A percentile compares a stretch with the other conserved stretches of the same genome.
Evolutionary conservation across 1,284 basidiomycete genomes (phyloP).

Genomic region (Phaffia rhodozyma): DNA sequence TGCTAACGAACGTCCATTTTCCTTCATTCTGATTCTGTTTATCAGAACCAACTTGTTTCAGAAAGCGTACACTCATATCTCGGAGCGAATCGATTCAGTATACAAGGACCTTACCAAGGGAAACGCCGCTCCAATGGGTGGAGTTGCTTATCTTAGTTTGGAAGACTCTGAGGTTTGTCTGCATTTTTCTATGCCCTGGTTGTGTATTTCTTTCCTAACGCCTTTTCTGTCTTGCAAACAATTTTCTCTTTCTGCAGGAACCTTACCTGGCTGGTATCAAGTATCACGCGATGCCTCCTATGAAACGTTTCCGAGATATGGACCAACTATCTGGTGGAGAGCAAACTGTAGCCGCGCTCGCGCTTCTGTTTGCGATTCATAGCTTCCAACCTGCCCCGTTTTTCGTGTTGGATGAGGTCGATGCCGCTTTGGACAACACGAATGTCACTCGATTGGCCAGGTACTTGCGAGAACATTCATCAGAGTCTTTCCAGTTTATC

Average conservation of each 20-base stretch:
- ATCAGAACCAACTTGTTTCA: conserved; percentile 75
- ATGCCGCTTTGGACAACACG: conserved; percentile 90
- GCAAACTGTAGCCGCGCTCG: conserved; percentile 94
- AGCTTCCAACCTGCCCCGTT: conserved; percentile 97
- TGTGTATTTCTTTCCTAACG: not conserved
- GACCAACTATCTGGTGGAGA: conserved; percentile 96
- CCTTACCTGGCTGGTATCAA: conserved; percentile 92
- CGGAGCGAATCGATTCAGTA: conserved; percentile 81
- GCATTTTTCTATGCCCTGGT: not conserved
- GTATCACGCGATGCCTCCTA: conserved; percentile 97
- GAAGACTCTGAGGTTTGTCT: conserved; percentile 78
- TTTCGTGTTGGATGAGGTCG: conserved; percentile 97
- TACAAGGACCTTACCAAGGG: conserved; percentile 98
- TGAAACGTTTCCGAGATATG: conserved; percentile 99
- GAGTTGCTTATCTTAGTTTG: conserved; percentile 87
- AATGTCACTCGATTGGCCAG: conserved; percentile 88
- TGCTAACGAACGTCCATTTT: not conserved
- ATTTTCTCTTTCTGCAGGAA: conserved; percentile 47
- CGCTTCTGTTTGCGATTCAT: conserved; percentile 91
- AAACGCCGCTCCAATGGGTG: conserved; percentile 82
- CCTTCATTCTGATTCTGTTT: not conserved
- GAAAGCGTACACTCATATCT: conserved; percentile 91
- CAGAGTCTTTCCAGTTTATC: conserved; percentile 79
- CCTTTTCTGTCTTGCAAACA: not conserved
- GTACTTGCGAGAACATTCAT: conserved; percentile 71